Evolutionary conservation across 2,329 filamentous ascomycete genomes (phyloP).

Genomic region (Elsinoe ampelina): DNA sequence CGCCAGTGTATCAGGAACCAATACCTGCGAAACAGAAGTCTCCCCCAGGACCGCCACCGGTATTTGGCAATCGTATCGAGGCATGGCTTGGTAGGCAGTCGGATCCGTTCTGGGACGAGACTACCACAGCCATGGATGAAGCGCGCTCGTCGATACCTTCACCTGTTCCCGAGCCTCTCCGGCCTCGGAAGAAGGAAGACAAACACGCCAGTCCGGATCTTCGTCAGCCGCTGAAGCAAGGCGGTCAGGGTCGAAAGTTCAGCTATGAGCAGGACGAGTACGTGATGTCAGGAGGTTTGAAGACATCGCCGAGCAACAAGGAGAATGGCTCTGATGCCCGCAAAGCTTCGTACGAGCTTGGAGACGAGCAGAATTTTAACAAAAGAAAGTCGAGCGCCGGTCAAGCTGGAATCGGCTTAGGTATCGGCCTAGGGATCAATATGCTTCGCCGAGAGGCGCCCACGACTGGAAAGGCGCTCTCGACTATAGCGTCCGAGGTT

Average conservation of each 20-base stretch:
- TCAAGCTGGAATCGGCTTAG: too few relatives aligned
- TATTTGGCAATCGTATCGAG: slow-evolving; percentile 46
- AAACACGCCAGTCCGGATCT: slow-evolving; percentile 17
- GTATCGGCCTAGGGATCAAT: slow-evolving; percentile 11
- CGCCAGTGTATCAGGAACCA: not conserved
- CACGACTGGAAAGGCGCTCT: slow-evolving; percentile 46
- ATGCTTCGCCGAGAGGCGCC: slow-evolving; percentile 31
- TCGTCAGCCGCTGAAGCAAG: not conserved
- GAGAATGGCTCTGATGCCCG: slow-evolving; percentile 8
- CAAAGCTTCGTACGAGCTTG: slow-evolving; percentile 10
- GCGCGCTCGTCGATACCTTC: slow-evolving; percentile 19
- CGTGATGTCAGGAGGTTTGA: not conserved
- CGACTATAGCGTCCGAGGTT: slow-evolving; percentile 51
- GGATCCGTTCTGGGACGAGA: slow-evolving; percentile 25
- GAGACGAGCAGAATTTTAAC: slow-evolving; percentile 22
- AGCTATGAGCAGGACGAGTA: slow-evolving; percentile 11
- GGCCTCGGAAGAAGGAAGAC: slow-evolving; percentile 15
- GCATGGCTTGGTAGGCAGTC: slow-evolving; percentile 44
- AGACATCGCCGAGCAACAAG: slow-evolving; percentile 9
- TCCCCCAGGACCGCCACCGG: slow-evolving; percentile 33
- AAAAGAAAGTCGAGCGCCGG: slow-evolving; percentile 22
- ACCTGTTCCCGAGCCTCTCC: slow-evolving; percentile 24
- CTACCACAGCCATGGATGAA: not conserved
- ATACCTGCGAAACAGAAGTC: not conserved
- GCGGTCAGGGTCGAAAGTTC: slow-evolving; percentile 1